Conservation (phyloP, 371 early-diverging fungal species). For the Mortierella sp. region DNA sequence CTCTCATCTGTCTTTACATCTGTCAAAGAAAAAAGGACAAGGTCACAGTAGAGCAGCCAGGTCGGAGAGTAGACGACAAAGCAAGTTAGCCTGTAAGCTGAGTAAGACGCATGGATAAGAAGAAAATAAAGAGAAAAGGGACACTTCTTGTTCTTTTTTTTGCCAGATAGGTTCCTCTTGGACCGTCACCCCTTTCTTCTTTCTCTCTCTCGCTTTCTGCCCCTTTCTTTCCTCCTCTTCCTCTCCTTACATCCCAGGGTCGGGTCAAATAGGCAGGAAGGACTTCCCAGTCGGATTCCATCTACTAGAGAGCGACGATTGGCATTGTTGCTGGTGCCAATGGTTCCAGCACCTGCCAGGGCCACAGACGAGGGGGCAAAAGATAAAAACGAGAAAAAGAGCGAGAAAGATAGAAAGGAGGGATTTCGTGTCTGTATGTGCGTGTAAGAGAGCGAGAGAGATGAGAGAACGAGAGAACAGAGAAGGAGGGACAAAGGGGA, state of each 20-base stretch:
- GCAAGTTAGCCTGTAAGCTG: not conserved
- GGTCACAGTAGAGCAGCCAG: not conserved
- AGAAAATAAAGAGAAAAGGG: not conserved
- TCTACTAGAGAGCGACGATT: not conserved
- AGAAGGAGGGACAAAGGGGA: not conserved
- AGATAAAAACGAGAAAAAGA: not conserved
- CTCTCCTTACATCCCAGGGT: conserved; percentile 10
- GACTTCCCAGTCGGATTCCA: not conserved
- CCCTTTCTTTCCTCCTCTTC: not conserved
- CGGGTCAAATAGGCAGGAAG: not conserved
- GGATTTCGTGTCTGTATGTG: not conserved
- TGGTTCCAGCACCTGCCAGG: conserved; percentile 13
- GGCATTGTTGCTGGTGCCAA: not conserved
- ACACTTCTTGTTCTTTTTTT: not conserved
- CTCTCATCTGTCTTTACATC: too few relatives aligned
- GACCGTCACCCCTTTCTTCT: not conserved
- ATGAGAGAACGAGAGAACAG: not conserved
- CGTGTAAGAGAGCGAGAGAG: not conserved
- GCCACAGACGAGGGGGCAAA: not conserved
- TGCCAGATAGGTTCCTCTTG: not conserved
- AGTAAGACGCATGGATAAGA: not conserved
- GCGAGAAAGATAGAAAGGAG: not conserved
- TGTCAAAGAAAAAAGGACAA: too few relatives aligned
- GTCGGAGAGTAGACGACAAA: not conserved
- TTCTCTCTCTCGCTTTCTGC: not conserved